Base-by-base conservation (phyloP, 192 early-diverging fungal genomes). In the Linnemannia hyalina region DNA sequence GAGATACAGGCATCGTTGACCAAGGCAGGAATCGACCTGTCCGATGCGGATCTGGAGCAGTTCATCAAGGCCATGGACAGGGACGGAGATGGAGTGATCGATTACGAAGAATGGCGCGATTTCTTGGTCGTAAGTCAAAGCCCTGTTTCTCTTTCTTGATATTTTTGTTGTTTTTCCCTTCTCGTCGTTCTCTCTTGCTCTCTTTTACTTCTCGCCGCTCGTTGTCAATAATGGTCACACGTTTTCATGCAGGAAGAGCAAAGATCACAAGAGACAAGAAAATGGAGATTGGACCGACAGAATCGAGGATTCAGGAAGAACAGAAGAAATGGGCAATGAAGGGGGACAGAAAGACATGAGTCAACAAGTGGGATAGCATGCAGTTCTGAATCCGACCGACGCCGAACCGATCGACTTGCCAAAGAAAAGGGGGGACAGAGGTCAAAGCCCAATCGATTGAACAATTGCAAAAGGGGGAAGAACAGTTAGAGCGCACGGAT, bases 41-140 rank as follows among this genome's bases (percentile, higher is more conserved):
- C 91, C 1, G 90, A 94, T 52, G 80, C 90, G 4, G 95, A 95
- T 73, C 70, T 96, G 41, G 74, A 82, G 26, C 83, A 85, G 44
- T 94, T 96, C 75, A 90, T 95, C 46, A 89, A 88, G 22, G 89
- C 84, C 72, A 91, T 94, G 85, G 95, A 95, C 76, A 89, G 78
- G n/a, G 91, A 94, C 80, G 81, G 88, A 16, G 90, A 93, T 88
- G 94, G 94, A 65, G 89, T 85, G 23, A 93, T 96, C 49, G 91
- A 91, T 75, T 96, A 89, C 81, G 80, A 89, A 38, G 94, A 94
- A 72, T 96, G 94, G 94, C 90, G 93, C 69, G 93, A 92, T 77
- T 93, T 91, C 65, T 76, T 93, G 18, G 70, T 93, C 76, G 92
- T 93, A 90, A 82, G 82, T 75, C 26, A 26, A 23, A 11, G 2